phyloP scores from a whole-genome alignment of 768 basidiomycete genomes.

The Hirschioporus abietinus region DNA sequence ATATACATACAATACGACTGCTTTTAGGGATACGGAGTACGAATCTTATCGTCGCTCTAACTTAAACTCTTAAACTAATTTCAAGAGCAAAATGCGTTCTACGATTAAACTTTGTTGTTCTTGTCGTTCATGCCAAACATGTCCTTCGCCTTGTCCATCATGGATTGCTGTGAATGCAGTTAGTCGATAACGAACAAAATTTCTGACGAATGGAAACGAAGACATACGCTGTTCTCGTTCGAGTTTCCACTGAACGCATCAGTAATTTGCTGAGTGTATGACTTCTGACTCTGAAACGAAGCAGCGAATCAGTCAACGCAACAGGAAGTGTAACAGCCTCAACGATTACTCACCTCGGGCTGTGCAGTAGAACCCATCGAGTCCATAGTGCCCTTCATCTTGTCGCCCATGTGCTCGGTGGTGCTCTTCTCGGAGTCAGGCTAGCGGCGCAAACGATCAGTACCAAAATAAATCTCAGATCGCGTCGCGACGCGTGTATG shows the following conservation, averaged over 20 bases:
- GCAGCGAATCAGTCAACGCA: background rate
- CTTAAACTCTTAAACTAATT: background rate
- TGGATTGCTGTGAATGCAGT: slow-evolving; percentile 26
- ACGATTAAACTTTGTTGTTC: slow-evolving; percentile 6
- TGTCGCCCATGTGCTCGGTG: slow-evolving; percentile 46
- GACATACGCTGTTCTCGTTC: slow-evolving; percentile 37
- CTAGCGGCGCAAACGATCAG: slow-evolving; percentile 22
- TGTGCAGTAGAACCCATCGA: slow-evolving; percentile 44
- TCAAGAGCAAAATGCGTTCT: background rate
- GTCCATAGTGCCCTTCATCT: slow-evolving; percentile 42
- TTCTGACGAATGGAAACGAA: background rate
- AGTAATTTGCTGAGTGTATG: slow-evolving; percentile 40
- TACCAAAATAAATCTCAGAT: background rate
- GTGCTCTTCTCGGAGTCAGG: slow-evolving; percentile 56
- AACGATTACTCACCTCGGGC: slow-evolving; percentile 22
- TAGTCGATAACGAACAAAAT: background rate
- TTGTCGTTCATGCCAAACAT: slow-evolving; percentile 39
- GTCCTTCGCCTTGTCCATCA: slow-evolving; percentile 49
- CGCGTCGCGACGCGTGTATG: background rate
- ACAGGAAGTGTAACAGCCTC: background rate
- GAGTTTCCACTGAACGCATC: slow-evolving; percentile 44
- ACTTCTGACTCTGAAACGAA: slow-evolving; percentile 44
- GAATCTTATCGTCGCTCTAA: background rate
- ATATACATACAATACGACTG: background rate
- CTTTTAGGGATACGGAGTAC: background rate